phyloP scores from a whole-genome alignment of 176 grass and related monocot species.

The Aegilops speltoides region DNA sequence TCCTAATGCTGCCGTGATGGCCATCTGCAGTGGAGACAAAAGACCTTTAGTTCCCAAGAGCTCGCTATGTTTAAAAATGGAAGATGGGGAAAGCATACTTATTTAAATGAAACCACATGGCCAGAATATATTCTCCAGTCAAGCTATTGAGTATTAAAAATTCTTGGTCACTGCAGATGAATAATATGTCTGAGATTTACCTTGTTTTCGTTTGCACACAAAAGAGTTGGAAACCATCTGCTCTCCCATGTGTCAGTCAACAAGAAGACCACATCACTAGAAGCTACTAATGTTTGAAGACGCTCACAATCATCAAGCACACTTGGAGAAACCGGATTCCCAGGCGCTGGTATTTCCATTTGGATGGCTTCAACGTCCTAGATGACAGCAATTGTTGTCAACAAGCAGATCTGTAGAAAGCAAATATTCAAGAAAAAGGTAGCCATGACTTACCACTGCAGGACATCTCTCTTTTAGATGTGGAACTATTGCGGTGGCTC shows the following conservation, averaged over 20 bases:
- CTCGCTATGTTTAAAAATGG: background rate
- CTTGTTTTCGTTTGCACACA: slow-evolving; percentile 88
- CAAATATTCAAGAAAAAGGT: background rate
- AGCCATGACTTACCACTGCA: slow-evolving; percentile 55
- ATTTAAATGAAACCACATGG: slow-evolving; percentile 7
- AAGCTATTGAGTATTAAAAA: background rate
- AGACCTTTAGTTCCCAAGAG: slow-evolving; percentile 33
- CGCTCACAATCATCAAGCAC: slow-evolving; percentile 68
- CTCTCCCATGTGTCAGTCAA: slow-evolving; percentile 89
- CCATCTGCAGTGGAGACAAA: slow-evolving; percentile 47
- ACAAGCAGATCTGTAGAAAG: background rate
- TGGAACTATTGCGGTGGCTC: slow-evolving; percentile 66
- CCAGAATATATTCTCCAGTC: background rate
- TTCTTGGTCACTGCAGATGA: background rate
- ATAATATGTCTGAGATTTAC: slow-evolving; percentile 37
- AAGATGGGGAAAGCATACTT: background rate
- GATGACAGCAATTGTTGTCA: slow-evolving; percentile 22
- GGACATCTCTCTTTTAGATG: slow-evolving; percentile 80
- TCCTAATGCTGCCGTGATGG: slow-evolving; percentile 74
- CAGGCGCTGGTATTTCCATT: slow-evolving; percentile 76
- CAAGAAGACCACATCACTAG: slow-evolving; percentile 79
- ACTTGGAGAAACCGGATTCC: slow-evolving; percentile 51
- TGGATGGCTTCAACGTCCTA: slow-evolving; percentile 79
- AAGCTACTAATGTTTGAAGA: slow-evolving; percentile 66
- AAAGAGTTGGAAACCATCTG: slow-evolving; percentile 84